phyloP scores from a whole-genome alignment of 2,329 filamentous ascomycete species.

The Penicillium sp. region DNA sequence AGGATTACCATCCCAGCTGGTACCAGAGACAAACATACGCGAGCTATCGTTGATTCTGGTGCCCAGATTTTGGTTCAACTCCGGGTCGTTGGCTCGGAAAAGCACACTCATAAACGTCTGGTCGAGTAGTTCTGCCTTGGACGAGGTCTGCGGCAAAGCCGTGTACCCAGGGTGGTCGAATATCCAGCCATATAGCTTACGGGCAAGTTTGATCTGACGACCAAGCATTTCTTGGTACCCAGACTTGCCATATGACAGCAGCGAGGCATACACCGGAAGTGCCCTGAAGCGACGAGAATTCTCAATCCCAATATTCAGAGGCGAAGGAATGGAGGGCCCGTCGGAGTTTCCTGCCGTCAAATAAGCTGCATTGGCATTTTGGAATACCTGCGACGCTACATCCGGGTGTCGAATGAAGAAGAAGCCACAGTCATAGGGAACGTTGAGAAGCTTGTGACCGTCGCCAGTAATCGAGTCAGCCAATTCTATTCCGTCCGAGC shows the following conservation, averaged over 20 bases:
- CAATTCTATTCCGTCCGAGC: conserved; percentile 68
- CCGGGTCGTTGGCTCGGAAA: conserved; percentile 70
- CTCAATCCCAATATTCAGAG: conserved; percentile 83
- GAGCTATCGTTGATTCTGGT: conserved; percentile 71
- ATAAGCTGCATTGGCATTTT: conserved; percentile 85
- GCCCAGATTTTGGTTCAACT: conserved; percentile 67
- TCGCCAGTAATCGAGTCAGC: conserved; percentile 87
- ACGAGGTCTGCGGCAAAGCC: conserved; percentile 57
- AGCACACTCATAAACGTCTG: conserved; percentile 71
- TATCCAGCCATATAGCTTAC: conserved; percentile 67
- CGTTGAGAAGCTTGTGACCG: conserved; percentile 89
- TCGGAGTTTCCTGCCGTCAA: conserved; percentile 50
- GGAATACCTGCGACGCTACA: conserved; percentile 66
- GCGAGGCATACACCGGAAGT: conserved; percentile 81
- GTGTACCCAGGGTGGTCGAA: conserved; percentile 64
- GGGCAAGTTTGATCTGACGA: conserved; percentile 71
- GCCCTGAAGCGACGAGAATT: conserved; percentile 91
- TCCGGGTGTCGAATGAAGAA: conserved; percentile 72
- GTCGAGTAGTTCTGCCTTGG: conserved; percentile 48
- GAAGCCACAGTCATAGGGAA: conserved; percentile 91
- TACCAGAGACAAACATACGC: conserved; percentile 81
- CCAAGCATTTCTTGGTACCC: conserved; percentile 72
- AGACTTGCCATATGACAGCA: conserved; percentile 70
- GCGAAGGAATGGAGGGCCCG: conserved; percentile 65
- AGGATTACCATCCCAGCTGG: conserved; percentile 70